A percentile compares a stretch with the other conserved stretches of the same genome.
These are phyloP conservation scores for Sophora flavescens DNA, from an alignment of 306 rosid genomes.

Conservation along the genomic window DNA sequence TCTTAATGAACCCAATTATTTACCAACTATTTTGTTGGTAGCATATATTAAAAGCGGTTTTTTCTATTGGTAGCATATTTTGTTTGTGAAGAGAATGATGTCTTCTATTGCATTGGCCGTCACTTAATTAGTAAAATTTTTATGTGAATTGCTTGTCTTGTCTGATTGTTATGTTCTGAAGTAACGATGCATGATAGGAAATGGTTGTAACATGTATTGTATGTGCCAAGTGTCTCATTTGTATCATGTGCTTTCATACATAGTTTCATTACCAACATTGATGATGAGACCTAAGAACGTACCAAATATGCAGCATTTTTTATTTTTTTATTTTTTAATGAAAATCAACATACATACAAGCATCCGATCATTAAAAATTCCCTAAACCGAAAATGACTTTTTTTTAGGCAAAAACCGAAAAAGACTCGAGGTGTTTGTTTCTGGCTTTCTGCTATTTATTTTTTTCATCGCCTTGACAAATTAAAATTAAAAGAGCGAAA, in stretches of 20 bases:
- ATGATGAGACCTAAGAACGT: not conserved
- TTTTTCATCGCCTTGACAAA: too few relatives aligned
- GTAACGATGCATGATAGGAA: not conserved
- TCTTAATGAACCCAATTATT: too few relatives aligned
- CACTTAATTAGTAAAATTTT: not conserved
- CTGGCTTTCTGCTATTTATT: too few relatives aligned
- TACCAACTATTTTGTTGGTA: too few relatives aligned
- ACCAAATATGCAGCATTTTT: too few relatives aligned
- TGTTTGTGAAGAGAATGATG: constrained; percentile 25
- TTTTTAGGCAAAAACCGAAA: too few relatives aligned
- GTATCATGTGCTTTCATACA: not conserved
- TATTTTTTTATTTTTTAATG: too few relatives aligned
- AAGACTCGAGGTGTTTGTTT: too few relatives aligned
- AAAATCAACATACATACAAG: not conserved
- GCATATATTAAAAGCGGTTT: too few relatives aligned
- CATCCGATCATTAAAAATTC: not conserved
- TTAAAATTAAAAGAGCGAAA: too few relatives aligned
- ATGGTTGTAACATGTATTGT: not conserved
- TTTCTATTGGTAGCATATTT: not conserved
- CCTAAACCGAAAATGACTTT: not conserved
- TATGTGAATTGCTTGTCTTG: constrained; percentile 22
- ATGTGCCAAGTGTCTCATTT: not conserved
- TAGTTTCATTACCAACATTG: constrained; percentile 9
- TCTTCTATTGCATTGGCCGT: constrained; percentile 38
- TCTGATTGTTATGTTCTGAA: constrained; percentile 11